These are phyloP conservation scores for Acacia melanoxylon DNA, from an alignment of 306 rosid genomes.

Conservation along the genomic window DNA sequence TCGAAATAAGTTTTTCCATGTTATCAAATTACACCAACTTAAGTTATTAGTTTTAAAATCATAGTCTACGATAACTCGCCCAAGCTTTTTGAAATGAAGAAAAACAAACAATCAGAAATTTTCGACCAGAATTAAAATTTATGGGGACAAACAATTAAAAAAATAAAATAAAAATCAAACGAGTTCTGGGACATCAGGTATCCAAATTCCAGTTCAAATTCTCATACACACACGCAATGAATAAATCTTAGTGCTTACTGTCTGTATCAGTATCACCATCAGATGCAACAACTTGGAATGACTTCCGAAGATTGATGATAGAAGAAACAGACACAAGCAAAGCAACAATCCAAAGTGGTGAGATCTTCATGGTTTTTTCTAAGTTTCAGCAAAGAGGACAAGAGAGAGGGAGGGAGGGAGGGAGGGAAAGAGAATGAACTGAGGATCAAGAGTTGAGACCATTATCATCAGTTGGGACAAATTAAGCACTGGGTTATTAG, in stretches of 20 bases:
- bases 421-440: neutral
- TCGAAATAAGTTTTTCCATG: too few species aligned
- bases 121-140: too few species aligned
- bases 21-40: neutral
- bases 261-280: neutral
- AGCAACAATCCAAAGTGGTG: neutral
- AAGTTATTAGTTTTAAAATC: neutral
- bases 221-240: neutral
- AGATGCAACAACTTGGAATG: neutral
- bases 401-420: neutral
- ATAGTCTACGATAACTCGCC: neutral
- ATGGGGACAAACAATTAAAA: too few species aligned
- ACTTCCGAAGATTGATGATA: neutral
- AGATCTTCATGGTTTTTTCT: neutral
- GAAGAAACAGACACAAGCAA: neutral
- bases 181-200: neutral
- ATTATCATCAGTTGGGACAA: neutral
- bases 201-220: neutral
- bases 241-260: neutral
- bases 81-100: neutral
- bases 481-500: neutral
- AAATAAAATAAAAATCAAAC: neutral
- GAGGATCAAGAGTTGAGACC: neutral
- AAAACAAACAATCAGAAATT: too few species aligned
- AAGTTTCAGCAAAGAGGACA: neutral